Evolutionary conservation across 2,329 filamentous ascomycete species (phyloP), one percentile per base, ranked within the genome.

Genomic region (Fusarium sp.): DNA sequence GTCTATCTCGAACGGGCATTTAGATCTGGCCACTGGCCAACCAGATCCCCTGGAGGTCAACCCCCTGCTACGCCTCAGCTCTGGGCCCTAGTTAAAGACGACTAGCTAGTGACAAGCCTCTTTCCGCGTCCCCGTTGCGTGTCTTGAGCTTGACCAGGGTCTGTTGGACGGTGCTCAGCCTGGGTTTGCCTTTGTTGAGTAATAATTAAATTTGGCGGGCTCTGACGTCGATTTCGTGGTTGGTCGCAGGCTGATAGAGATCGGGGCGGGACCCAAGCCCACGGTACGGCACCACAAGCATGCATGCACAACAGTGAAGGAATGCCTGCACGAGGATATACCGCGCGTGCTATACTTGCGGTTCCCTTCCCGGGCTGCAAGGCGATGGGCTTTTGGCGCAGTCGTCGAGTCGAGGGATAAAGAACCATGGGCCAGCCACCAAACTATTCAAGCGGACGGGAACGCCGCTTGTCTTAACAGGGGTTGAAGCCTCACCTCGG

Each of bases 1-100:
- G 71, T 74, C 66, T 72, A 70, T 76, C 75, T 78, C 35, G 66
- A 75, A 77, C 54, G 57, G 62, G 65, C 54, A 74, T 75, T 64
- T 67, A 63, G 69, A 78, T 74, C 67, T 69, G 63, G 63, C 59
- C 66, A 66, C 35, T 71, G 70, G 54, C 77, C 77, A 78, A 78
- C 72, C 77, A 74, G 45, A 42, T 50, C 31, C 18, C 47, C 56
- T 63, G 38, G 58, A 65, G 33, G 35, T 40, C 50, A 60, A 22
- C 56, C 58, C 74, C 73, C 52, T 77, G 63, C 63, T 66, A 59
- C 50, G 65, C 69, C 71, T 66, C 71, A 61, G 65, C 71, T 70
- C 63, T 59, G 35, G 63, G 50, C 59, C 67, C 63, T 71, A 56
- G 73, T 47, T 33, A 47, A 60, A 42, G 57, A 60, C 38, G 69